Evolutionary conservation across 805 yeast species (phyloP), one percentile per base, ranked within the genome.

Genomic region (Priceomyces carsonii): DNA sequence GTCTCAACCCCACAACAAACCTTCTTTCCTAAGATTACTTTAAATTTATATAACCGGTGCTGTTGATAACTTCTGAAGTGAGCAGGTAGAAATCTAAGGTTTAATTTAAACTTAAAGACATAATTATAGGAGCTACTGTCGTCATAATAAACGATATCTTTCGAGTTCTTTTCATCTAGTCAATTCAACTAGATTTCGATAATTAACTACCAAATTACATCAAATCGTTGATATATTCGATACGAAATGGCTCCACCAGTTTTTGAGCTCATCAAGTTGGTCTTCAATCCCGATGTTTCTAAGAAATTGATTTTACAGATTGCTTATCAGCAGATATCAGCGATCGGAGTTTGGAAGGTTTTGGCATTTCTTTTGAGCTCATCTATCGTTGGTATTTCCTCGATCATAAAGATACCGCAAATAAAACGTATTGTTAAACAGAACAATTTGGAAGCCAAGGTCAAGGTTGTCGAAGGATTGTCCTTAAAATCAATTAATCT

Each of bases 351-450:
- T 24, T 62, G 62, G 32, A 56, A 55, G 28, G 56, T 67, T 4
- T 44, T 62, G 15, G 52, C 71, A 3, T 46, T 56, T 20, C 32
- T 61, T 12, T 50, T 66, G 12, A 61, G 71, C 3, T 53, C 63
- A 2, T 40, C 52, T 9, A 55, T 60, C 33, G 71, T 67, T 15
- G 71, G 61, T 1, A 62, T 47, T 3, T 62, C 71, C 16, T 59
- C 68, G 27, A 44, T 66, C 12, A 60, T 66, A 38, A 60, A 62
- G 48, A 43, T 66, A 17, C 74, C 74, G 3, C 74, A 68, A 38
- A 66, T 68, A 34, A 39, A 38, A 26, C 66, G 66, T 46, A 58
- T 68, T 30, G 32, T 57, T 25, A 44, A 41, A 15, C 69, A 66
- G 4, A 34, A 43, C 26, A 35, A 48, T 9, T 43, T 59, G 21